Conservation (phyloP, 169 alveolate species). For the Theileria equi region DNA sequence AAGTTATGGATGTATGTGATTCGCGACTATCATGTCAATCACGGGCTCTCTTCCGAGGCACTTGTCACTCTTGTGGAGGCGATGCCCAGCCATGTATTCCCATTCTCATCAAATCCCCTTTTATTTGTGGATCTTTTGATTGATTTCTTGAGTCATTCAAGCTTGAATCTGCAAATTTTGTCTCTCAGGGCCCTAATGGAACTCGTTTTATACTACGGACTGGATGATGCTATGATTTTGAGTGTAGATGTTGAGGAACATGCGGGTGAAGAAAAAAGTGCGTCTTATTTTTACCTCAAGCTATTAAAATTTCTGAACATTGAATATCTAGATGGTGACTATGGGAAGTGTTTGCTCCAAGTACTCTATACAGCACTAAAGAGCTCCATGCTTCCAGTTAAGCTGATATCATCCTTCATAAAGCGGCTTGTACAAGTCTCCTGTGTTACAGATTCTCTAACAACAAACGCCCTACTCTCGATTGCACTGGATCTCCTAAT, state of each 20-base stretch:
- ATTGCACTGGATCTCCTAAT: conserved; percentile 36
- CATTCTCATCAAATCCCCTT: conserved; percentile 41
- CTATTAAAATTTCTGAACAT: conserved; percentile 11
- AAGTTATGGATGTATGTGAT: conserved; percentile 42
- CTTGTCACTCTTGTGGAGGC: conserved; percentile 13
- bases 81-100: conserved; percentile 39
- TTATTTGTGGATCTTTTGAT: conserved; percentile 26
- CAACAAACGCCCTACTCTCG: conserved; percentile 18
- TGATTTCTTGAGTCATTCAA: conserved; percentile 6
- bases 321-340: conserved; percentile 9
- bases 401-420: conserved; percentile 25
- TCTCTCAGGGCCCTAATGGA: conserved; percentile 41
- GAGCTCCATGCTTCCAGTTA: conserved; percentile 47
- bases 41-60: conserved; percentile 2
- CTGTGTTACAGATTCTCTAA: conserved; percentile 13
- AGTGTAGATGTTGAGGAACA: not conserved
- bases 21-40: not conserved
- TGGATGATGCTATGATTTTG: conserved; percentile 18
- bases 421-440: conserved; percentile 41
- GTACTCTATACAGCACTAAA: conserved; percentile 29
- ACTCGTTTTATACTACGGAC: conserved; percentile 34
- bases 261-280: not conserved
- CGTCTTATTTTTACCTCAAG: conserved; percentile 13
- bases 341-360: conserved; percentile 5
- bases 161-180: conserved; percentile 16